Evolutionary conservation across 768 basidiomycete species (phyloP), one percentile per base, ranked within the genome.

Genomic region (Pisolithus microcarpus): DNA sequence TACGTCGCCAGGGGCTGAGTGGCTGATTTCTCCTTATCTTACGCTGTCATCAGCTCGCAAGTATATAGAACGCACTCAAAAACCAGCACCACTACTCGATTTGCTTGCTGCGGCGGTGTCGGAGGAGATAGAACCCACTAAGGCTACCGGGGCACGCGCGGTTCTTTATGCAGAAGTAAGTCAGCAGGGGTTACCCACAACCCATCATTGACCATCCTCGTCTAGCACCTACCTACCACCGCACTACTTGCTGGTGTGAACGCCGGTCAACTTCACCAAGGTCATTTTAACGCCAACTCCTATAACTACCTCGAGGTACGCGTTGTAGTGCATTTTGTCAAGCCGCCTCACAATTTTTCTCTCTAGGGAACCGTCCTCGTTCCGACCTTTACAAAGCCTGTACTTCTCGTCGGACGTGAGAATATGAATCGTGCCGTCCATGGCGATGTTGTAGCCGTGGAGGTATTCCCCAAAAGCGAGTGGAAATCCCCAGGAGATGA

Each of bases 351-450:
- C 28, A 23, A 15, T 37, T 24, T 58, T 2, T 54, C 19, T 11
- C 26, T 31, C 1, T 58, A 91, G 87, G 95, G 93, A 7, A 87
- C 76, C 43, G 92, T 96, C 16, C 74, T 80, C 4, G 84, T 87
- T 0, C 80, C 84, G 1, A 78, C 76, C 0, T 87, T 87, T 58
- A 70, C 74, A 28, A 91, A 88, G 62, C 84, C 90, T 0, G 75
- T 98, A 8, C 75, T 98, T 1, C 74, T 99, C 5, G 77, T 90
- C 28, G 94, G 94, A 0, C 76, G 93, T 26, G 86, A 93, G 66
- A 84, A 91, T 54, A 96, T 97, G 88, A 99, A 99, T 64, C 82
- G 96, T 16, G 85, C 93, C 0, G 89, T 97, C 9, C 79, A 95
- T 31, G 94, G 96, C 1, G 96, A 99, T 60, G 70, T 95, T 11